Evolutionary conservation across 2,329 filamentous ascomycete species (phyloP).

Genomic region (Botryotinia narcissicola): DNA sequence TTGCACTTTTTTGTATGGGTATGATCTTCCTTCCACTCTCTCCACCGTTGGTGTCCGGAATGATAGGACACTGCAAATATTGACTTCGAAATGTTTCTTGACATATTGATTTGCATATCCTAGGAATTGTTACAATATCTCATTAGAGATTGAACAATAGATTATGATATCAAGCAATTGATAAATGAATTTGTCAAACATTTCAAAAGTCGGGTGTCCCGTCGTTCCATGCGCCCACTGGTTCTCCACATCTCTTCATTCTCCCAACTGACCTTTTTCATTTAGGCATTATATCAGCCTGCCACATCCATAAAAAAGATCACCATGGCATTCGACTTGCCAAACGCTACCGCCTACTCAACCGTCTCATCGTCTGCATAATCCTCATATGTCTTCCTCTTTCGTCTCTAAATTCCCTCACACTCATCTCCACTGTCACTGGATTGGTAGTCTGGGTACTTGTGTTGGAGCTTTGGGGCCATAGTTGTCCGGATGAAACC

Average conservation of each 20-base stretch:
- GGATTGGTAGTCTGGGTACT: constrained; percentile 48
- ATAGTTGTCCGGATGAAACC: constrained; percentile 45
- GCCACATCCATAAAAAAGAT: constrained; percentile 55
- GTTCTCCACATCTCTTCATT: neutral
- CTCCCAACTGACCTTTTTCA: neutral
- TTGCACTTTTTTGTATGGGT: constrained; percentile 53
- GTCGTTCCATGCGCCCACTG: neutral
- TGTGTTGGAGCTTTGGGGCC: constrained; percentile 50
- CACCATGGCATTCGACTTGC: constrained; percentile 40
- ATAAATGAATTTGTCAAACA: too few relatives aligned
- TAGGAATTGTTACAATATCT: neutral
- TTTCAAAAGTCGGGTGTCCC: neutral
- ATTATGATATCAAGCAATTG: neutral
- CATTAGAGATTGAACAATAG: neutral
- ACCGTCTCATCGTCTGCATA: constrained; percentile 50
- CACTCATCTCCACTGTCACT: constrained; percentile 47
- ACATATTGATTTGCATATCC: neutral
- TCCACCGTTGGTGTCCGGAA: neutral
- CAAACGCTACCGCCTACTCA: constrained; percentile 52
- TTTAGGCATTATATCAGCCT: constrained; percentile 49
- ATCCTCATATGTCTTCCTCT: constrained; percentile 56
- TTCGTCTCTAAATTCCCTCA: constrained; percentile 47
- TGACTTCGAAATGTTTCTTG: neutral
- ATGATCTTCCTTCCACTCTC: constrained; percentile 12
- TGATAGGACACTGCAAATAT: neutral